Percentiles rank a stretch among this genome's conserved stretches.
phyloP scores from a whole-genome alignment of 2,329 filamentous ascomycete species.

The Aspergillus bombycis region DNA sequence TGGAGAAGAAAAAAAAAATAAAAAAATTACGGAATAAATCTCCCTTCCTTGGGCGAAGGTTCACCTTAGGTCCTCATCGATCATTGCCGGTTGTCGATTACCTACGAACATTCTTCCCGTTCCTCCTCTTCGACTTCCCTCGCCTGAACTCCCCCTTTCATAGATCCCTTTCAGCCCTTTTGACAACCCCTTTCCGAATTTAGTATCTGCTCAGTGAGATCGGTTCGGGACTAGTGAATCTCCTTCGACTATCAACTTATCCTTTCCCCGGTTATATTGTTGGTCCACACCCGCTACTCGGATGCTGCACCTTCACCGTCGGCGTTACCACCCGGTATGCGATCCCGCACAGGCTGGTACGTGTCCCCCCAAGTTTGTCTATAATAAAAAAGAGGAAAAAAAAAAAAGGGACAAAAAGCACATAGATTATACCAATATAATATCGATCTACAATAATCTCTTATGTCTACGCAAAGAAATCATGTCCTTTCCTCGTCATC shows the following conservation, averaged over 20 bases:
- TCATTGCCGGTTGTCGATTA: not conserved
- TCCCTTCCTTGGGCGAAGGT: not conserved
- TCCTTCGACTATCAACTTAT: constrained; percentile 12
- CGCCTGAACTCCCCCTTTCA: not conserved
- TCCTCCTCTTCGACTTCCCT: constrained; percentile 8
- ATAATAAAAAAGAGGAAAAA: not conserved
- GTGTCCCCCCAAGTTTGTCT: constrained; percentile 17
- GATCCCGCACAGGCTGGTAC: constrained; percentile 49
- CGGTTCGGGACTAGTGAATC: constrained; percentile 15
- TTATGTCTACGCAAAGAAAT: not conserved
- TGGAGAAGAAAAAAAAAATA: not conserved
- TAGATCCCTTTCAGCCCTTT: constrained; percentile 4
- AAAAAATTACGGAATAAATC: constrained; percentile 2
- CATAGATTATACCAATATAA: not conserved
- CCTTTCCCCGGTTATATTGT: constrained; percentile 7
- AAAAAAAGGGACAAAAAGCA: not conserved
- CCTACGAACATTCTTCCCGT: not conserved
- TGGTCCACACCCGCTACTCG: constrained; percentile 16
- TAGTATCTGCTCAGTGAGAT: constrained; percentile 10
- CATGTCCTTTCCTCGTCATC: not conserved
- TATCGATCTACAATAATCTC: not conserved
- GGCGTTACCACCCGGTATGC: constrained; percentile 39
- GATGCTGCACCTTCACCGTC: constrained; percentile 31
- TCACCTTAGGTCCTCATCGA: not conserved
- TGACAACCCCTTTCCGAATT: constrained; percentile 6